Conservation (phyloP, 2,329 filamentous ascomycete genomes). For the Alternaria incomplexa region DNA sequence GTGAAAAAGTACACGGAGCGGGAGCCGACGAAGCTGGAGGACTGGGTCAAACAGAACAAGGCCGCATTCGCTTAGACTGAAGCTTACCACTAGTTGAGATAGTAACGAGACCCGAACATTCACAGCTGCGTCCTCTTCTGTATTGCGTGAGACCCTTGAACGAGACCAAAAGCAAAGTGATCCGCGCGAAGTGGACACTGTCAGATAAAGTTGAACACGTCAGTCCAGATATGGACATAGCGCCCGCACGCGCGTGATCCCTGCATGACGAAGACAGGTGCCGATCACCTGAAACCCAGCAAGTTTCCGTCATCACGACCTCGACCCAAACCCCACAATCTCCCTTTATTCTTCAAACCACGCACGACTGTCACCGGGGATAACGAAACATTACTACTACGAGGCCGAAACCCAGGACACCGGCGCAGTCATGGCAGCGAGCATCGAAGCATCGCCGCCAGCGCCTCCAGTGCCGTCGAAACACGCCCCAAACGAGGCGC, state of each 20-base stretch:
- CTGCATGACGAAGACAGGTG: slow-evolving; percentile 3
- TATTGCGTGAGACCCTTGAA: background rate
- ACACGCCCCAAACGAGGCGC: slow-evolving; percentile 21
- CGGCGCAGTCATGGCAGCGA: slow-evolving; percentile 24
- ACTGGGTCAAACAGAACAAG: slow-evolving; percentile 10
- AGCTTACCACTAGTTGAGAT: background rate
- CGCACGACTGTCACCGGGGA: background rate
- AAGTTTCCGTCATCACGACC: slow-evolving; percentile 3
- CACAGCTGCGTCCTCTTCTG: background rate
- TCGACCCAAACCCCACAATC: slow-evolving; percentile 7
- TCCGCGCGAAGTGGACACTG: background rate
- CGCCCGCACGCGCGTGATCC: slow-evolving; percentile 13
- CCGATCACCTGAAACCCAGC: slow-evolving; percentile 10
- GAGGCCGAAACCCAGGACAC: background rate
- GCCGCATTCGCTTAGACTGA: background rate
- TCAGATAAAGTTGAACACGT: background rate
- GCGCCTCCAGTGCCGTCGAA: slow-evolving; percentile 28
- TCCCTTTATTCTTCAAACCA: background rate
- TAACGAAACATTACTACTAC: background rate
- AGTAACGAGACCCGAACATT: background rate
- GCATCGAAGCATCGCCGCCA: slow-evolving; percentile 20
- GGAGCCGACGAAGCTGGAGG: slow-evolving; percentile 5
- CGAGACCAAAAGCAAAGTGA: background rate
- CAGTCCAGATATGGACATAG: background rate
- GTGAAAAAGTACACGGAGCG: slow-evolving; percentile 9